These are phyloP conservation scores for Jasminum sambac DNA, from an alignment of 257 asterid genomes.

Conservation along the genomic window DNA sequence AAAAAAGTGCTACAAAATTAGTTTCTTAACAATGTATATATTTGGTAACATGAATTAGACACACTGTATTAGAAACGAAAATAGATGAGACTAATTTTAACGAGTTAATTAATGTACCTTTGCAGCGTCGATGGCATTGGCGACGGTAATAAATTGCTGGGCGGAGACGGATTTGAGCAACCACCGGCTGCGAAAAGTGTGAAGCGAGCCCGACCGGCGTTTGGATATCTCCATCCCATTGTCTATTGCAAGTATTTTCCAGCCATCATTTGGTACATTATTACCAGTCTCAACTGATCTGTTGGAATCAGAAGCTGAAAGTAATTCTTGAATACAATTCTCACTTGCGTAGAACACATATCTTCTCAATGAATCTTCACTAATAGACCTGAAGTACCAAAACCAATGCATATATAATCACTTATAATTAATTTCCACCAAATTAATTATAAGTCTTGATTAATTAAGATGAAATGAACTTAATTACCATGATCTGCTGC, in stretches of 20 bases:
- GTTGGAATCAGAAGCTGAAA: constrained; percentile 76
- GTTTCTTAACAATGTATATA: neutral
- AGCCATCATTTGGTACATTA: constrained; percentile 35
- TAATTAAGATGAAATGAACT: too few species aligned
- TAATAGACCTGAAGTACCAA: constrained; percentile 63
- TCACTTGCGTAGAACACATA: constrained; percentile 87
- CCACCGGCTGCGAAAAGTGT: constrained; percentile 86
- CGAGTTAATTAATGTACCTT: constrained; percentile 40
- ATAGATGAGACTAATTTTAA: neutral
- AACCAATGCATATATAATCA: neutral
- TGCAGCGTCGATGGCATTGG: constrained; percentile 93
- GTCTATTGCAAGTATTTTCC: constrained; percentile 62
- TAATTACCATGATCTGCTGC: constrained; percentile 74
- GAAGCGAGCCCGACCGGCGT: constrained; percentile 68
- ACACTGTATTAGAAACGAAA: too few species aligned
- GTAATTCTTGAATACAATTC: constrained; percentile 81
- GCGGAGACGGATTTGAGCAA: constrained; percentile 67
- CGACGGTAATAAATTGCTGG: constrained; percentile 70
- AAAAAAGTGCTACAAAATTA: neutral
- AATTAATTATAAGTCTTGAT: too few species aligned
- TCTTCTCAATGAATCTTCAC: constrained; percentile 87
- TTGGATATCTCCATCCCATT: constrained; percentile 82
- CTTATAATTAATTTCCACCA: neutral
- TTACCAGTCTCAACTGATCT: constrained; percentile 28
- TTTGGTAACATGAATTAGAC: too few species aligned